Conservation (phyloP, 345 rosid genomes). For the Eucalyptus decipiens region DNA sequence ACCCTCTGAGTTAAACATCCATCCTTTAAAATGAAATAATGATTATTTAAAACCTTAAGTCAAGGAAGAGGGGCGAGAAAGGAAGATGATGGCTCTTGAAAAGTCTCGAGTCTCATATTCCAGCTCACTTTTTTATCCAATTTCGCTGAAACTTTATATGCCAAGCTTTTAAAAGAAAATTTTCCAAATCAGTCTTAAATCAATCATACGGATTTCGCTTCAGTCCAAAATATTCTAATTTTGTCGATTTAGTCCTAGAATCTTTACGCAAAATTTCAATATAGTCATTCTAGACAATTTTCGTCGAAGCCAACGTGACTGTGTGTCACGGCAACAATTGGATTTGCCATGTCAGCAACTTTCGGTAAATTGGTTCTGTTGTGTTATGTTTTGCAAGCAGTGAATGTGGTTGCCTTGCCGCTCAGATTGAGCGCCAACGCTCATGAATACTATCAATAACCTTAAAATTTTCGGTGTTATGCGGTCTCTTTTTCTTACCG, state of each 20-base stretch:
- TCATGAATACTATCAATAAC: too few species aligned
- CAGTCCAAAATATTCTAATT: background rate
- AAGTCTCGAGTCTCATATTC: background rate
- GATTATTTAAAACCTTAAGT: background rate
- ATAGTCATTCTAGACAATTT: background rate
- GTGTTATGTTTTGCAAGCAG: too few species aligned
- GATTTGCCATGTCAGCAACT: background rate
- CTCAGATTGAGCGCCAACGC: too few species aligned
- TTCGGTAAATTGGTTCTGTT: background rate
- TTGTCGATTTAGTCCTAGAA: background rate
- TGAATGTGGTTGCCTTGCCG: too few species aligned
- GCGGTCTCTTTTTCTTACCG: too few species aligned
- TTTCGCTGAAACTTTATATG: background rate
- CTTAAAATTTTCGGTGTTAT: too few species aligned
- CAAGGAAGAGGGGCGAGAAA: background rate
- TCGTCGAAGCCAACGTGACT: background rate
- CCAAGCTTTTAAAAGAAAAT: background rate
- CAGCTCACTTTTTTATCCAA: background rate
- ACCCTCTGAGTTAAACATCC: background rate
- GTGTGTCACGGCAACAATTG: background rate
- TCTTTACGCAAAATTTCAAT: background rate
- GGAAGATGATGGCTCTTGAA: background rate
- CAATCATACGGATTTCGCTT: background rate
- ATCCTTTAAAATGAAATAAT: background rate
- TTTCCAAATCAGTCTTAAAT: background rate